Base-by-base conservation (phyloP, 2,329 filamentous ascomycete genomes). In the Dactylellina sp. region DNA sequence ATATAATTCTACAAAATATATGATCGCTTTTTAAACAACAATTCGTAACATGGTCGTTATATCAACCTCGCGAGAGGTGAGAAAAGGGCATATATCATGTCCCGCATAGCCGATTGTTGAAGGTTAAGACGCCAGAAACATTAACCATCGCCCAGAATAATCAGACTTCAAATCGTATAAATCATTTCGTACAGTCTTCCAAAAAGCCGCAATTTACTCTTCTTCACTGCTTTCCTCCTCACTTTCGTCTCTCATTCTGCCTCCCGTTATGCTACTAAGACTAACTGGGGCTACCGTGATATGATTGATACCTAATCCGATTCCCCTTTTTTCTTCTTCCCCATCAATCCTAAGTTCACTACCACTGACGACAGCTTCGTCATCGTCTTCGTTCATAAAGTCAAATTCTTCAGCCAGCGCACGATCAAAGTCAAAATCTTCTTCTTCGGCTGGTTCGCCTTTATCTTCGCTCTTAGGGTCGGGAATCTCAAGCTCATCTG, bases 141-240 rank as follows among this genome's bases (percentile, higher is more conserved):
- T 39, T 37, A 39, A 70, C 28, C 16, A 57, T 52, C 28, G 16
- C 52, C 56, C 53, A 40, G 25, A 57, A 66, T 14, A 14, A 44
- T 32, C 28, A 32, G 28, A 22, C 3, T 39, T 22, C 22, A 52
- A 52, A 32, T 2, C 11, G 22, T 28, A 32, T 2, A 16, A 32
- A 16, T 18, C 11, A 20, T 52, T 2, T 22, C 47, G n/a, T 32
- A n/a, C 47, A 52, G 16, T 52, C 11, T n/a, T 25, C 7, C 53
- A 25, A 35, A n/a, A 28, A 20, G 20, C 12, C 32, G 25, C n/a
- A 32, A 11, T 32, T 47, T 44, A 72, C 46, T 72, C 68, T 49
- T 72, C 68, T 25, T 72, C 68, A 20, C 68, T 72, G 22, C 66
- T 72, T 42, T 71, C 66, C 39, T 65, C 68, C 12, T 65, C 60